Conservation (phyloP, 1,284 basidiomycete species). For the Cystobasidium sp. region DNA sequence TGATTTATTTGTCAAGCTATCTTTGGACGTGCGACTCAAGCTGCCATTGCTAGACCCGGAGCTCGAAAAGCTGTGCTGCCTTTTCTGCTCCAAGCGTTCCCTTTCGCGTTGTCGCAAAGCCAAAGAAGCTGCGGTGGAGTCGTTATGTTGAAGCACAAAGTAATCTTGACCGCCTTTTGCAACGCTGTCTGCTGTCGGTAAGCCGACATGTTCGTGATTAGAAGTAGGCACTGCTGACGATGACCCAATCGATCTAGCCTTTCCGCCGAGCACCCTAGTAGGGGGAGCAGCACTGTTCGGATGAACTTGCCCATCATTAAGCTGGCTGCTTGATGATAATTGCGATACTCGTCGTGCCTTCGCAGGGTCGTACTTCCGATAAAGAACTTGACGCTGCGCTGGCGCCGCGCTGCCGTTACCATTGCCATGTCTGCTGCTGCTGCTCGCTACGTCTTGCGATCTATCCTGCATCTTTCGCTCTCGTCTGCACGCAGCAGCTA, state of each 20-base stretch:
- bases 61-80: constrained; percentile 13
- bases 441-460: not conserved
- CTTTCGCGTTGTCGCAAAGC: constrained; percentile 30
- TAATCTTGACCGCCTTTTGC: constrained; percentile 16
- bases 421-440: not conserved
- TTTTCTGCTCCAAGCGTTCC: constrained; percentile 10
- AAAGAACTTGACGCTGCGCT: constrained; percentile 25
- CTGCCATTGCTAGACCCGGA: constrained; percentile 11
- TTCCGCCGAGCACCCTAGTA: constrained; percentile 34
- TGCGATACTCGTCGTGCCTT: constrained; percentile 26
- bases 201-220: not conserved
- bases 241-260: constrained; percentile 30
- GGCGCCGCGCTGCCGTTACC: constrained; percentile 16
- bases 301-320: constrained; percentile 12
- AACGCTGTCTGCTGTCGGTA: not conserved
- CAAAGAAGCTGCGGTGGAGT: constrained; percentile 31
- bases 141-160: constrained; percentile 31
- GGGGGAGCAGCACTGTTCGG: constrained; percentile 25
- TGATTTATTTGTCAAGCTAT: not conserved
- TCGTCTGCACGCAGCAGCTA: not conserved
- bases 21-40: not conserved
- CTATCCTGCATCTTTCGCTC: constrained; percentile 6
- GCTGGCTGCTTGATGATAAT: constrained; percentile 17
- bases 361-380: constrained; percentile 33
- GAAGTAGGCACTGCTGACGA: constrained; percentile 1